Conservation (phyloP, 352 stramenopile genomes). For the Blastocystis sp. region DNA sequence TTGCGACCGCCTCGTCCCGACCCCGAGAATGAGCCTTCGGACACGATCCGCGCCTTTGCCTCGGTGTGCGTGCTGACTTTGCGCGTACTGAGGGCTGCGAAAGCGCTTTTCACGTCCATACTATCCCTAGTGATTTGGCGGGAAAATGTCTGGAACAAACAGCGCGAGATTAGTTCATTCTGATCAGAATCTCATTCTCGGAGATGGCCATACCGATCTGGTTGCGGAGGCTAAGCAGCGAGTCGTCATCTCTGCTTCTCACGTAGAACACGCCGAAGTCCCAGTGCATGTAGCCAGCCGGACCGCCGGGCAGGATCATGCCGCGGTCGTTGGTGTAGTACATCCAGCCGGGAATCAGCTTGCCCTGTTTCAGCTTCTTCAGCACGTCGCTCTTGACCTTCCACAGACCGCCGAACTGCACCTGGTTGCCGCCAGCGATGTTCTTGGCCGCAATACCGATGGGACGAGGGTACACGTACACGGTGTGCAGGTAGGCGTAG, state of each 20-base stretch:
- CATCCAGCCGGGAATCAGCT: constrained; percentile 32
- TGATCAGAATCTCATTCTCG: constrained; percentile 43
- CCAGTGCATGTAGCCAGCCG: constrained; percentile 26
- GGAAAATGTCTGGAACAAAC: too few relatives aligned
- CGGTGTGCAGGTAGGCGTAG: constrained; percentile 41
- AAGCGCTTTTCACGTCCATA: too few relatives aligned
- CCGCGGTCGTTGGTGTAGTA: constrained; percentile 62
- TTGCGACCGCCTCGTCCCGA: too few relatives aligned
- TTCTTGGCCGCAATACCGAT: constrained; percentile 53
- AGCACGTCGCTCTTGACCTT: constrained; percentile 13
- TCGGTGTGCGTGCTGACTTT: too few relatives aligned
- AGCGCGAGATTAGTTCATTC: constrained; percentile 3
- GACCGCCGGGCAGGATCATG: constrained; percentile 19
- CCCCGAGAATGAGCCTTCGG: too few relatives aligned
- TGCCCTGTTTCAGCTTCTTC: not conserved
- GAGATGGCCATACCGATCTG: constrained; percentile 59
- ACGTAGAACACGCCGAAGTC: constrained; percentile 44
- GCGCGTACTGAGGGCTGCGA: too few relatives aligned
- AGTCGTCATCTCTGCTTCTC: not conserved
- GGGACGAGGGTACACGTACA: constrained; percentile 43
- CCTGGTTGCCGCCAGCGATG: constrained; percentile 38
- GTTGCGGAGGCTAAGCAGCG: constrained; percentile 20
- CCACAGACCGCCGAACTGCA: constrained; percentile 58
- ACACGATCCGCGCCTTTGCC: too few relatives aligned
- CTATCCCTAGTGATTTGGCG: too few relatives aligned